A percentile compares a stretch with the other conserved stretches of the same genome.
Evolutionary conservation across 495 filamentous ascomycete species (phyloP).

Genomic region (Xylaria longipes): DNA sequence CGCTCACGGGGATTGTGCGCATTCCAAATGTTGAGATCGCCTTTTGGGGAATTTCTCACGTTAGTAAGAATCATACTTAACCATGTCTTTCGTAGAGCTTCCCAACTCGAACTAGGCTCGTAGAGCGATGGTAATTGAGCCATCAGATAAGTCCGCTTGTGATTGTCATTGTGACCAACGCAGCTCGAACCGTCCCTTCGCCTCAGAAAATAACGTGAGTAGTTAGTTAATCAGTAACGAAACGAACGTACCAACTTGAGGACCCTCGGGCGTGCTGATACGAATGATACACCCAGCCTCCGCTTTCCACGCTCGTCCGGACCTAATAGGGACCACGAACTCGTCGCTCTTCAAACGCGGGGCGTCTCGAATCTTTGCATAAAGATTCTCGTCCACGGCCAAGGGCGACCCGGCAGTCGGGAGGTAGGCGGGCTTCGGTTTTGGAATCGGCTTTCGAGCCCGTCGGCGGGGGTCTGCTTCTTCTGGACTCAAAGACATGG

Average conservation of each 20-base stretch:
- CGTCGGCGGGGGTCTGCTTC: slow-evolving; percentile 37
- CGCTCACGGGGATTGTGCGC: slow-evolving; percentile 74
- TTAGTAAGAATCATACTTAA: slow-evolving; percentile 9
- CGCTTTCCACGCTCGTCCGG: slow-evolving; percentile 69
- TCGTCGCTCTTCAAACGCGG: slow-evolving; percentile 44
- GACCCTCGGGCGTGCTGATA: slow-evolving; percentile 74
- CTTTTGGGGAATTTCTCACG: slow-evolving; percentile 9
- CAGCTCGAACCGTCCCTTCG: neutral
- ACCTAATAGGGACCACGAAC: slow-evolving; percentile 60
- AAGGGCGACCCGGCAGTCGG: slow-evolving; percentile 50
- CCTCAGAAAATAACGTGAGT: neutral
- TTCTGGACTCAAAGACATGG: slow-evolving; percentile 34
- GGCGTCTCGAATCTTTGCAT: slow-evolving; percentile 44
- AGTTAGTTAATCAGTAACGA: neutral
- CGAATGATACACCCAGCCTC: slow-evolving; percentile 68
- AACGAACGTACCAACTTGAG: slow-evolving; percentile 63
- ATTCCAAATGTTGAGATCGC: slow-evolving; percentile 84
- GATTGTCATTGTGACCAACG: neutral
- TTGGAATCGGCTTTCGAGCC: slow-evolving; percentile 43
- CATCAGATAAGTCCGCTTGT: neutral
- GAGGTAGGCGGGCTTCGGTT: slow-evolving; percentile 56
- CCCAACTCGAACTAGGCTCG: neutral
- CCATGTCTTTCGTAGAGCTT: neutral
- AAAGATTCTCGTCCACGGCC: slow-evolving; percentile 51
- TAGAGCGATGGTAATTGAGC: too few relatives aligned